Percentiles rank a stretch among this genome's conserved stretches.
These are phyloP conservation scores for Citrus inodora DNA, from an alignment of 345 rosid genomes.

Conservation along the genomic window DNA sequence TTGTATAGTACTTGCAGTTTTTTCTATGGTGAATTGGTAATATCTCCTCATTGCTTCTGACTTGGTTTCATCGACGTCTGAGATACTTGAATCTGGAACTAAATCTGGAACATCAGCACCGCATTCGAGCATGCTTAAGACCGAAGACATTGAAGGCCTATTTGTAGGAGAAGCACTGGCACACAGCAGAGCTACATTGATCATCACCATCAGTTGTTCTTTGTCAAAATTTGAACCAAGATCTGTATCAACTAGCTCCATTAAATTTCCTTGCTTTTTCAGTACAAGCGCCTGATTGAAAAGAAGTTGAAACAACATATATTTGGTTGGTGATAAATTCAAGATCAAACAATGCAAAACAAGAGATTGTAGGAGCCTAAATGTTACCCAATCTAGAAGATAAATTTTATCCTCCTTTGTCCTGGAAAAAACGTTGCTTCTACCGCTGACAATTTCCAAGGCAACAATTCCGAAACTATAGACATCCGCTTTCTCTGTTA, in stretches of 20 bases:
- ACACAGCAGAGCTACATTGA: conserved; percentile 46
- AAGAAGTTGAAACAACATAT: not conserved
- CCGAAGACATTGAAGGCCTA: conserved; percentile 57
- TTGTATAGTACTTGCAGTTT: not conserved
- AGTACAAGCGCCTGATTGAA: conserved; percentile 27
- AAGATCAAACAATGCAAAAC: not conserved
- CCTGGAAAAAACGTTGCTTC: conserved; percentile 12
- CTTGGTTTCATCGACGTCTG: not conserved
- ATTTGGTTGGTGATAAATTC: not conserved
- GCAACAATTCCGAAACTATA: conserved; percentile 43
- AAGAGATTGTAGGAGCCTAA: not conserved
- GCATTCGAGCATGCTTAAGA: conserved; percentile 60
- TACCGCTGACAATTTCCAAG: conserved; percentile 33
- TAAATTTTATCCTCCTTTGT: not conserved
- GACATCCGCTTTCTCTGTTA: conserved; percentile 34
- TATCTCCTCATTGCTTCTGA: conserved; percentile 18
- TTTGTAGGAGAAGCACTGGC: conserved; percentile 30
- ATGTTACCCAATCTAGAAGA: conserved; percentile 36
- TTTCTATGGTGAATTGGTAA: not conserved
- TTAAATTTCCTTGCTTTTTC: conserved; percentile 35
- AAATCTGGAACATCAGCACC: conserved; percentile 22
- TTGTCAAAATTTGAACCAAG: conserved; percentile 39
- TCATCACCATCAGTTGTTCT: conserved; percentile 40
- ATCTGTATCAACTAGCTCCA: conserved; percentile 42
- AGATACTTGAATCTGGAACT: not conserved